Base-by-base conservation (phyloP, 352 stramenopile species). In the Globisporangium recalcitrans region DNA sequence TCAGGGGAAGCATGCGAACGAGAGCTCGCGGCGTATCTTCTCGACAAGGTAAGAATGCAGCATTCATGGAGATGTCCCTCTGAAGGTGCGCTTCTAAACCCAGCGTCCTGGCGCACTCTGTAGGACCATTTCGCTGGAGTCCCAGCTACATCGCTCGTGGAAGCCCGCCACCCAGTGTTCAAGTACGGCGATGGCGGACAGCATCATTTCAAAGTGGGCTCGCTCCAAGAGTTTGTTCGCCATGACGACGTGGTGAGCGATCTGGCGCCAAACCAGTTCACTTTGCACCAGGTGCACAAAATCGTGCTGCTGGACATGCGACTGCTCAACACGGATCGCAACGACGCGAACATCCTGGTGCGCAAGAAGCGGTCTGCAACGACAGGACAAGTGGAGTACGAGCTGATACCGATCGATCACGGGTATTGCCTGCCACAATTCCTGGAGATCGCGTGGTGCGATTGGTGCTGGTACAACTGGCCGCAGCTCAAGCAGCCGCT, bases 401-500 rank as follows among this genome's bases (percentile, higher is more conserved):
- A 97, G 62, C 76, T 99, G 26, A 95, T 99, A 58, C 97, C 97
- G n/a, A 99, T 99, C 76, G 97, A 99, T 78, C 97, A 99, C 73
- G 97, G 97, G 13, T 99, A 99, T 68, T 98, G 94, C 70, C 73
- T 99, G 31, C 90, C 97, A 21, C 93, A 98, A 62, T 91, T 93
- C 40, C 70, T 98, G 16, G 93, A 99, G 69, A 98, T 99, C 27
- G 97, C 87, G 22, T 98, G 96, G 93, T 98, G 97, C 67, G 96
- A 99, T 73, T 99, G 96, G 97, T 98, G 95, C 67, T 99, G 97
- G 97, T 95, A 98, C 56, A 96, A 98, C 70, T 99, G 96, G 95
- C 92, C 94, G 9, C 96, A 99, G 70, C 76, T 95, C 29, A 65
- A 79, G 32, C 58, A 96, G 36, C 79, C 84, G 9, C 63, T 93